Evolutionary conservation across 2,329 filamentous ascomycete genomes (phyloP).

Genomic region (Cytospora schulzeri): DNA sequence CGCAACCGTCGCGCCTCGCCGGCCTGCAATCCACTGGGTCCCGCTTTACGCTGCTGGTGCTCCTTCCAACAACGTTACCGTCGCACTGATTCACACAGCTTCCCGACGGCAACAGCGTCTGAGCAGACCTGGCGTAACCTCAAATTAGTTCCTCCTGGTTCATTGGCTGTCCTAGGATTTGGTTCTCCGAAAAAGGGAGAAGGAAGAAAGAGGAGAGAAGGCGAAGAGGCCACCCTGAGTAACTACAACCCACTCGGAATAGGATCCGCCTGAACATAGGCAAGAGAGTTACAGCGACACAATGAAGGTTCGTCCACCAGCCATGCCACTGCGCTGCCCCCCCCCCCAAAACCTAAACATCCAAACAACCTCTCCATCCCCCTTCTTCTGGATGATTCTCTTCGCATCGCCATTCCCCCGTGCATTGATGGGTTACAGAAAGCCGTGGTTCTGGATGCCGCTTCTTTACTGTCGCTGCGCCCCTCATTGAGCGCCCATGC

Average conservation of each 20-base stretch:
- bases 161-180: slow-evolving; percentile 14
- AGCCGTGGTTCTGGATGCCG: neutral
- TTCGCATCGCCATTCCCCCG: neutral
- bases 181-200: slow-evolving; percentile 1
- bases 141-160: slow-evolving; percentile 5
- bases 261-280: slow-evolving; percentile 4
- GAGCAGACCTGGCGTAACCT: slow-evolving; percentile 22
- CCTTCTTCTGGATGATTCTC: neutral
- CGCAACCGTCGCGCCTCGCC: neutral
- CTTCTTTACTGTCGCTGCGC: neutral
- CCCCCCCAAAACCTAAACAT: neutral
- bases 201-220: slow-evolving; percentile 5
- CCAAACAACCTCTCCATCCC: neutral
- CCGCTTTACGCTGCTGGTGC: slow-evolving; percentile 6
- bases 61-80: slow-evolving; percentile 9
- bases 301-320: slow-evolving; percentile 24
- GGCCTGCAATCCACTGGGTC: slow-evolving; percentile 1
- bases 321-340: neutral
- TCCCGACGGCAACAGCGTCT: slow-evolving; percentile 25
- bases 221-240: slow-evolving; percentile 10
- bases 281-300: slow-evolving; percentile 21
- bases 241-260: slow-evolving; percentile 18
- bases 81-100: slow-evolving; percentile 23
- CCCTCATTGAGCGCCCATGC: neutral
- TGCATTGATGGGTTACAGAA: neutral